phyloP scores from a whole-genome alignment of 257 asterid species.

The Osmanthus fragrans region DNA sequence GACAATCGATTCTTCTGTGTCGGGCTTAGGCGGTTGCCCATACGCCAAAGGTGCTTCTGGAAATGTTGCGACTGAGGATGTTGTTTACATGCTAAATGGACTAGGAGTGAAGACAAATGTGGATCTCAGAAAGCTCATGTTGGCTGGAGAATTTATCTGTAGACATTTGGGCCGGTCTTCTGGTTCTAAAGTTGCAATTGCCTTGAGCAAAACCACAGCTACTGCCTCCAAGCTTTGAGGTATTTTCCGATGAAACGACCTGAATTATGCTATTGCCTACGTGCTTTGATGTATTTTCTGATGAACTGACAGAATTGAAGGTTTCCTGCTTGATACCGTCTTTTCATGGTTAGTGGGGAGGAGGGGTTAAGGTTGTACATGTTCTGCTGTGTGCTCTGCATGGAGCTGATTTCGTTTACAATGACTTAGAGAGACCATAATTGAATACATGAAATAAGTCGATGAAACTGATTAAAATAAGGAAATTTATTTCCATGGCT shows the following conservation, averaged over 20 bases:
- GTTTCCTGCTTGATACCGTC: neutral
- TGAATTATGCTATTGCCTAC: slow-evolving; percentile 39
- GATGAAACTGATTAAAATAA: neutral
- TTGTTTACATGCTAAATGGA: slow-evolving; percentile 87
- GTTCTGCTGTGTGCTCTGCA: neutral
- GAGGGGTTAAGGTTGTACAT: neutral
- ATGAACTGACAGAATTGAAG: neutral
- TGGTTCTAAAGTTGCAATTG: slow-evolving; percentile 80
- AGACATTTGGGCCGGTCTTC: slow-evolving; percentile 68
- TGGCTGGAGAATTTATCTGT: slow-evolving; percentile 85
- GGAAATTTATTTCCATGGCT: neutral
- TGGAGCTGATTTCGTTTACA: neutral
- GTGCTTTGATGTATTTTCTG: slow-evolving; percentile 52
- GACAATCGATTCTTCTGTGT: slow-evolving; percentile 77
- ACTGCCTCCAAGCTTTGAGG: slow-evolving; percentile 72
- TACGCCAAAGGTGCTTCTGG: slow-evolving; percentile 98
- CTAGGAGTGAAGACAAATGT: slow-evolving; percentile 77
- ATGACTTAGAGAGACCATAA: neutral
- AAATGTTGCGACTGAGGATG: slow-evolving; percentile 97
- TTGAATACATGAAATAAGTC: neutral
- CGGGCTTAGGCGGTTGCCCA: slow-evolving; percentile 97
- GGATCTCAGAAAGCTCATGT: slow-evolving; percentile 61
- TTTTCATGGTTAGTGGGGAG: neutral
- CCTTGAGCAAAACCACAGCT: slow-evolving; percentile 53
- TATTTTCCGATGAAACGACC: slow-evolving; percentile 5